Evolutionary conservation across 306 rosid species (phyloP), one percentile per base, ranked within the genome.

Genomic region (Parietaria judaica): DNA sequence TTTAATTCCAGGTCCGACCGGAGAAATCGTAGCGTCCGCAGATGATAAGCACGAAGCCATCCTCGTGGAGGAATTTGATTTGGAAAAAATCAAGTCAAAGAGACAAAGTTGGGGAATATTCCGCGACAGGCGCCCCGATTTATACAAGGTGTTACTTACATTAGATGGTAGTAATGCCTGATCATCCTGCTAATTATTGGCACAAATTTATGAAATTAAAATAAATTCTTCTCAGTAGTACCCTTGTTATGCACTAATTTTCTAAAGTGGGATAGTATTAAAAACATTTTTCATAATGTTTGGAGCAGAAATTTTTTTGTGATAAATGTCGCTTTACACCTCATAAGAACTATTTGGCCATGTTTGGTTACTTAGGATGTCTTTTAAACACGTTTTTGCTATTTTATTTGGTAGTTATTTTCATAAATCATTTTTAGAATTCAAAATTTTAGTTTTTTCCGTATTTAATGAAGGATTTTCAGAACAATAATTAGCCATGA

Each of bases 81-180:
- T 92, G 76, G 94, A 84, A 53, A 72, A 82, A 63, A 86, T 92
- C 70, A 92, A 86, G 76, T 77, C 83, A 60, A 78, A 72, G 76
- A 79, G 99, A 67, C 85, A 80, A 70, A 49, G 78, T 57, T 92
- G 99, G 99, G 98, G 99, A 41, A 73, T 88, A 14, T 92, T 86
- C 63, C 90, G 96, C 15, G 99, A 92, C 64, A 83, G 99, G 34
- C 94, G 99, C 23, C 99, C 96, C 4, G 95, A 84, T 38, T 71
- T 92, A 23, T 92, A 88, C 74, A 88, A 88, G 85, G 86, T 77
- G 76, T 86, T 92, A 74, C 78, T 92, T 63, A 80, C 99, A 38
- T 78, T 81, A 66, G 83, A 81, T 67, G 87, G 84, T 69, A 67
- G 52, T 64, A 66, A 60, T 45, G 64, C 61, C 31, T 12, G 67